phyloP scores from a whole-genome alignment of 129 eudicot genomes.

The Pulicaria dysenterica region DNA sequence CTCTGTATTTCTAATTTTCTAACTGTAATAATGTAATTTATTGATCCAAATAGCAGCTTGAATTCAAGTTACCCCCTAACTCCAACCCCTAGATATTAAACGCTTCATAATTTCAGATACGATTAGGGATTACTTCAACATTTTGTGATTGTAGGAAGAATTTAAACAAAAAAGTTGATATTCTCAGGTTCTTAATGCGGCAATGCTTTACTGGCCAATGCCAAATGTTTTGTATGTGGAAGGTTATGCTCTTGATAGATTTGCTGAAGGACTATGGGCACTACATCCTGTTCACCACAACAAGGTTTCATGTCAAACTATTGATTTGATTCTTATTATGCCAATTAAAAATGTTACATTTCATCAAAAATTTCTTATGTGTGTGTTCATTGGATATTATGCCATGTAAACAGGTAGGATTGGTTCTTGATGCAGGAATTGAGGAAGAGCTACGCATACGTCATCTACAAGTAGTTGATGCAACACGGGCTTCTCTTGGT shows the following conservation, averaged over 20 bases:
- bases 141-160: background rate
- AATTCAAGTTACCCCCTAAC: background rate
- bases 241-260: conserved; percentile 95
- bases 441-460: conserved; percentile 78
- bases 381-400: conserved; percentile 14
- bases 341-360: conserved; percentile 4
- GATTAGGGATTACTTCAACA: background rate
- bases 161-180: background rate
- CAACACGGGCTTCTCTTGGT: conserved; percentile 93
- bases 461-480: conserved; percentile 95
- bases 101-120: background rate
- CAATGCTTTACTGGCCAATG: conserved; percentile 98
- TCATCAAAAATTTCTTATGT: background rate
- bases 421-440: conserved; percentile 96
- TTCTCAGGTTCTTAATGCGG: conserved; percentile 94
- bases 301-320: conserved; percentile 46
- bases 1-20: background rate
- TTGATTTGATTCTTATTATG: background rate
- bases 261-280: conserved; percentile 90
- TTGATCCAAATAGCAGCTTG: background rate
- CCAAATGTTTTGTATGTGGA: conserved; percentile 87
- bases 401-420: conserved; percentile 69
- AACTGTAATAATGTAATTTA: background rate
- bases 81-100: background rate
- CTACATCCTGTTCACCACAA: conserved; percentile 89